A percentile compares a stretch with the other conserved stretches of the same genome.
phyloP scores from a whole-genome alignment of 441 rosid species.

The Raphanus hybrid region DNA sequence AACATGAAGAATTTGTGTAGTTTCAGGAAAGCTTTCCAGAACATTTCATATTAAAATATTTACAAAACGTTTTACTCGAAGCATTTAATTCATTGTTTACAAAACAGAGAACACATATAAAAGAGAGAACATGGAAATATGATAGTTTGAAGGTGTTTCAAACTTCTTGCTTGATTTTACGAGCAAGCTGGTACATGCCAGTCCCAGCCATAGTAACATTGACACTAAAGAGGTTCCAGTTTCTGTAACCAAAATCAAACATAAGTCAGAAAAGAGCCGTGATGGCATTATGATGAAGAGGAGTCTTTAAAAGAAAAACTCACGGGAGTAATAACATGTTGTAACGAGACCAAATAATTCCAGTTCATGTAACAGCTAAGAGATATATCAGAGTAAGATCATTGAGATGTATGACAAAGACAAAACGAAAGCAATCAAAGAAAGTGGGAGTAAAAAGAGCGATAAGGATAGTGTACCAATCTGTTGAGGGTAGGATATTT shows the following conservation, averaged over 20 bases:
- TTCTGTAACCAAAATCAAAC: constrained; percentile 53
- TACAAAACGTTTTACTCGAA: no score
- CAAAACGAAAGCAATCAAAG: neutral
- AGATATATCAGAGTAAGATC: constrained; percentile 22
- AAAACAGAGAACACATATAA: no score
- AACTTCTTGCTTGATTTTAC: constrained; percentile 69
- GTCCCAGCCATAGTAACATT: constrained; percentile 89
- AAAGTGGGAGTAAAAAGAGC: neutral
- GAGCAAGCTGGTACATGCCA: constrained; percentile 82
- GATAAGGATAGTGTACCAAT: constrained; percentile 50
- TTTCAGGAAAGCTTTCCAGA: no score
- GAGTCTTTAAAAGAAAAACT: constrained; percentile 35
- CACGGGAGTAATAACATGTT: constrained; percentile 89
- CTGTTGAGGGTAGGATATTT: constrained; percentile 91
- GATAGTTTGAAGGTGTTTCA: no score
- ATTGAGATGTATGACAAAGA: neutral
- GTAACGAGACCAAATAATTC: constrained; percentile 94
- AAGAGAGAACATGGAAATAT: no score
- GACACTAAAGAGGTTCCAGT: constrained; percentile 94
- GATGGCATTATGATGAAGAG: neutral
- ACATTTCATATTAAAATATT: no score
- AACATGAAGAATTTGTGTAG: no score
- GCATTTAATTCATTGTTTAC: no score
- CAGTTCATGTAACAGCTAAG: constrained; percentile 88
- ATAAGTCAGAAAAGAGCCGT: neutral